Evolutionary conservation across 108 stramenopile species (phyloP).

Genomic region (Skeletonema menzelii): DNA sequence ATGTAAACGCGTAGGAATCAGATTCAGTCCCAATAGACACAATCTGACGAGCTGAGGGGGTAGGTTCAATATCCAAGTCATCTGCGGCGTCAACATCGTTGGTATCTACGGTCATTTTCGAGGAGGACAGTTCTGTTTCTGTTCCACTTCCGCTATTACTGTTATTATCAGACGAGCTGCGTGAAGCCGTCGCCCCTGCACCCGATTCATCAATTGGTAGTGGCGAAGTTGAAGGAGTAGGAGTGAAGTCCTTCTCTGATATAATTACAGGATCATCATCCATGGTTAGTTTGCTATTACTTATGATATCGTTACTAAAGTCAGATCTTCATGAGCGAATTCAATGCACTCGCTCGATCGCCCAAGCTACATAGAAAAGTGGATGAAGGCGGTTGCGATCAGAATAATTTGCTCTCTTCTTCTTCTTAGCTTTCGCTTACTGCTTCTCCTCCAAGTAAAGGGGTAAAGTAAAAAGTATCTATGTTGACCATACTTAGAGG

Average conservation of each 20-base stretch:
- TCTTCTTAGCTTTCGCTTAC: too few species aligned
- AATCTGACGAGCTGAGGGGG: constrained; percentile 69
- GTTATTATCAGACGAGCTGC: neutral
- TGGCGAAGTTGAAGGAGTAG: constrained; percentile 12
- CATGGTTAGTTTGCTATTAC: neutral
- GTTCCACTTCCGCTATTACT: neutral
- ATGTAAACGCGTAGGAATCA: constrained; percentile 79
- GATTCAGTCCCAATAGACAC: constrained; percentile 84
- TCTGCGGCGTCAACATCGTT: constrained; percentile 16
- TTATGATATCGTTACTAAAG: neutral
- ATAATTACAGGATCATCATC: constrained; percentile 40
- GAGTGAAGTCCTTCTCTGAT: constrained; percentile 30
- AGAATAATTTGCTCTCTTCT: too few species aligned
- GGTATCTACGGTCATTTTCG: constrained; percentile 2
- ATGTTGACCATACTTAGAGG: too few species aligned
- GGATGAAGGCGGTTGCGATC: too few species aligned
- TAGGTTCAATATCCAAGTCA: constrained; percentile 9
- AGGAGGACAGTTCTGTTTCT: constrained; percentile 1
- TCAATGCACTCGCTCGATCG: too few species aligned
- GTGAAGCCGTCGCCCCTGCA: neutral
- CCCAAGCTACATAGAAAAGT: too few species aligned
- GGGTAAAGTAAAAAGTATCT: too few species aligned
- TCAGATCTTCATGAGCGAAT: too few species aligned
- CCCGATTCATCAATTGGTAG: neutral
- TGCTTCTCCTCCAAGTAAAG: too few species aligned